These are phyloP conservation scores for Kickxella alabastrina DNA, from an alignment of 192 early-diverging fungal species.

Conservation along the genomic window DNA sequence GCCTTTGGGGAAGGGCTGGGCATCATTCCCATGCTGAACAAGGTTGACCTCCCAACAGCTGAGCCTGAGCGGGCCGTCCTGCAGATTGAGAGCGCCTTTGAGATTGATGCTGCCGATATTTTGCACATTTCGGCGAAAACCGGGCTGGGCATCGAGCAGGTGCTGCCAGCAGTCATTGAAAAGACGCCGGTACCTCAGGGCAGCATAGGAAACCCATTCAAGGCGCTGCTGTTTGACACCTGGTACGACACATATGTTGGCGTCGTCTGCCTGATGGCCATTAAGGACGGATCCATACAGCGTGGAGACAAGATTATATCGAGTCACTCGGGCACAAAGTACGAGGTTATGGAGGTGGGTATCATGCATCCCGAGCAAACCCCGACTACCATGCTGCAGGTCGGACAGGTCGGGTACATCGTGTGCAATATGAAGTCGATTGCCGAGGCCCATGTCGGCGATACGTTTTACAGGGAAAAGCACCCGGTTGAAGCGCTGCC, in stretches of 20 bases:
- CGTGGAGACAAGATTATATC: constrained; percentile 80
- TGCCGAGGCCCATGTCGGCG: constrained; percentile 90
- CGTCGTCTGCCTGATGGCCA: constrained; percentile 90
- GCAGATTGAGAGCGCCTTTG: constrained; percentile 87
- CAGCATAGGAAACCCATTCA: constrained; percentile 63
- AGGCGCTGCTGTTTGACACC: constrained; percentile 90
- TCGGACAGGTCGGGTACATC: constrained; percentile 89
- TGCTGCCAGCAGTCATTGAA: constrained; percentile 79
- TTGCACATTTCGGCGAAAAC: constrained; percentile 85
- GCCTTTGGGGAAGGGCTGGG: constrained; percentile 83
- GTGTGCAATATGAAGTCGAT: constrained; percentile 90
- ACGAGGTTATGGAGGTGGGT: constrained; percentile 88
- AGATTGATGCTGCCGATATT: constrained; percentile 64
- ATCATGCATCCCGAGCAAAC: constrained; percentile 92
- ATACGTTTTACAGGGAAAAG: constrained; percentile 82
- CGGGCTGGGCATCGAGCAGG: constrained; percentile 63
- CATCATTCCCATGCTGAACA: constrained; percentile 91
- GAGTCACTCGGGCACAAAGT: constrained; percentile 67
- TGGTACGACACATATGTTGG: constrained; percentile 98
- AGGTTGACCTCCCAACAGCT: constrained; percentile 88
- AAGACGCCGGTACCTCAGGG: constrained; percentile 72
- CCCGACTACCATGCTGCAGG: constrained; percentile 50
- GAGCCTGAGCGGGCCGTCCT: constrained; percentile 69
- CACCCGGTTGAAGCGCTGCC: constrained; percentile 68
- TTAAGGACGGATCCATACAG: constrained; percentile 76